Evolutionary conservation across 495 filamentous ascomycete genomes (phyloP).

Genomic region (Penicillium lividum): DNA sequence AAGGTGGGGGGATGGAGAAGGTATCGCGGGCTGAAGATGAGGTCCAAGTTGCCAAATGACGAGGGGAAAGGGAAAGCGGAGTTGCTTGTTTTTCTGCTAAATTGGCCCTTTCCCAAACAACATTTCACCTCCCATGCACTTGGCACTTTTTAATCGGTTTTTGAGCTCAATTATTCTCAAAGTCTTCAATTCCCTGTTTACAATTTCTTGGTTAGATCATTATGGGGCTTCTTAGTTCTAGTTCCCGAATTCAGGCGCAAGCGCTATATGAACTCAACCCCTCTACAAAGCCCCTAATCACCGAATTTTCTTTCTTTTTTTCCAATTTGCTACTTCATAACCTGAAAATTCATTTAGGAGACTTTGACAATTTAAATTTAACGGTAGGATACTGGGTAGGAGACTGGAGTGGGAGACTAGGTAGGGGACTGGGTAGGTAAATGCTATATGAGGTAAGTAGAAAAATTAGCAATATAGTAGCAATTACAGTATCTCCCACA

Average conservation of each 20-base stretch:
- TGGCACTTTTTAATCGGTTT: not conserved
- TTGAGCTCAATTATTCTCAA: too few relatives aligned
- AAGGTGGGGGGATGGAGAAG: conserved; percentile 9
- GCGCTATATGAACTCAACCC: too few relatives aligned
- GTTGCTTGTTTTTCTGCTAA: conserved; percentile 4
- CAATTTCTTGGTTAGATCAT: not conserved
- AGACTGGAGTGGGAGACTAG: too few relatives aligned
- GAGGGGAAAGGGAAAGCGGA: conserved; percentile 27
- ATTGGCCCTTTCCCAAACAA: not conserved
- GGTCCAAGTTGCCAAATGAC: conserved; percentile 19
- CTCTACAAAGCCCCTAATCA: too few relatives aligned
- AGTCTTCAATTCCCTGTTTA: not conserved
- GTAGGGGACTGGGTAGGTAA: too few relatives aligned
- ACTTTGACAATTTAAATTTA: too few relatives aligned
- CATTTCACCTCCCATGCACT: not conserved
- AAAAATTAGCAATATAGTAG: too few relatives aligned
- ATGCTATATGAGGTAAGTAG: too few relatives aligned
- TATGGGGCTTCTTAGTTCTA: not conserved
- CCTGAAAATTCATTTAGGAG: too few relatives aligned
- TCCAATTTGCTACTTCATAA: too few relatives aligned
- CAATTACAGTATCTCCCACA: not conserved
- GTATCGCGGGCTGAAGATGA: conserved; percentile 10
- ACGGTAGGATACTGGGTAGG: too few relatives aligned
- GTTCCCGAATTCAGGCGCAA: not conserved
- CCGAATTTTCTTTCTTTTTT: too few relatives aligned